These are phyloP conservation scores for Stylosanthes scabra DNA, from an alignment of 331 rosid species.

Conservation along the genomic window DNA sequence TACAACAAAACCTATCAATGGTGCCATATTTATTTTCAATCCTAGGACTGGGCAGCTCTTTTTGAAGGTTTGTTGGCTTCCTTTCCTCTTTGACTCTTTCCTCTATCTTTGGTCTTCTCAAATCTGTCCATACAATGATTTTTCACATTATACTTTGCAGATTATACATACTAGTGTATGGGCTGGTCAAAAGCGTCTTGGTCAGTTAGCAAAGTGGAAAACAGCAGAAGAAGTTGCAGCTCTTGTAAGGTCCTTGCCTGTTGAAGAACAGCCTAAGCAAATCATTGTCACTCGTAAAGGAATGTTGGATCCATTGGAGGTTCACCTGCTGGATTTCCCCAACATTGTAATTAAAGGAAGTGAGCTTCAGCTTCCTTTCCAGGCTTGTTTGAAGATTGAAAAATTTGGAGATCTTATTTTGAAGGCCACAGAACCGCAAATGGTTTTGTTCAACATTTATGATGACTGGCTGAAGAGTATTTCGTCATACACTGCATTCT, in stretches of 20 bases:
- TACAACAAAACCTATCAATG: conserved; percentile 95
- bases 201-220: conserved; percentile 99
- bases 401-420: conserved; percentile 95
- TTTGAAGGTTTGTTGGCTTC: conserved; percentile 66
- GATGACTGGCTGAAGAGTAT: conserved; percentile 99
- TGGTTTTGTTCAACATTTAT: conserved; percentile 97
- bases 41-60: conserved; percentile 98
- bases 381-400: conserved; percentile 96
- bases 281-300: conserved; percentile 98
- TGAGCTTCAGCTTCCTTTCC: conserved; percentile 98
- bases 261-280: conserved; percentile 98
- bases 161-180: conserved; percentile 98
- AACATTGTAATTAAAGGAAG: conserved; percentile 98
- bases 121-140: conserved; percentile 28
- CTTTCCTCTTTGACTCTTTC: not conserved
- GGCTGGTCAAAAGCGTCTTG: conserved; percentile 99
- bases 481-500: conserved; percentile 96
- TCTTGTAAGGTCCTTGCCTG: conserved; percentile 95
- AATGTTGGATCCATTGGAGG: conserved; percentile 97
- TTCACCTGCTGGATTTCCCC: conserved; percentile 93
- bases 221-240: conserved; percentile 99
- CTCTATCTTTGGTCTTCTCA: not conserved
- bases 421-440: conserved; percentile 98
- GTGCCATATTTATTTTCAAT: conserved; percentile 95
- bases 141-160: conserved; percentile 48